Percentiles rank a stretch among this genome's conserved stretches.
Evolutionary conservation across 78 protist genomes (phyloP).

Genomic region (Carpediemonas membranifera): DNA sequence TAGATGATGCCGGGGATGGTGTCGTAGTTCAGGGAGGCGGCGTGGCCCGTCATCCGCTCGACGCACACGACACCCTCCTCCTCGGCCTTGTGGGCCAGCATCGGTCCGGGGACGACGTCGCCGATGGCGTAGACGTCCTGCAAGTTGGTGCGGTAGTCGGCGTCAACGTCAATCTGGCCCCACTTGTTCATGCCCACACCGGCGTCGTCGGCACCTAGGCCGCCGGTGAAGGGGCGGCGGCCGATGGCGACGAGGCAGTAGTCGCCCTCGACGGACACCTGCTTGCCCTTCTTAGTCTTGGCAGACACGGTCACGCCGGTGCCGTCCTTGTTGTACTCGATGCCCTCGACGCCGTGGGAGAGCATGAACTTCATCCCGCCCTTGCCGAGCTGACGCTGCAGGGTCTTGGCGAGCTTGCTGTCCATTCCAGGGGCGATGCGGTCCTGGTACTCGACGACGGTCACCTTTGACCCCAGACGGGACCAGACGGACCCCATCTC

Average conservation of each 20-base stretch:
- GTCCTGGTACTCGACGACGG: conserved; percentile 85
- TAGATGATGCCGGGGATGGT: conserved; percentile 94
- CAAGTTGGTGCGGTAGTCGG: conserved; percentile 58
- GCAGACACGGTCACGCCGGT: conserved; percentile 39
- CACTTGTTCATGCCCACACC: conserved; percentile 54
- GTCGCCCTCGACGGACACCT: background rate
- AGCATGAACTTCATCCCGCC: conserved; percentile 70
- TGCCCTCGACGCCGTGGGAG: background rate
- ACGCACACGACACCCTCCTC: conserved; percentile 58
- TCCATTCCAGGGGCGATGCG: conserved; percentile 65
- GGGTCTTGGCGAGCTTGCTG: conserved; percentile 3
- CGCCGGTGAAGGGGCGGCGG: conserved; percentile 73
- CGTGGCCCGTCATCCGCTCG: conserved; percentile 62
- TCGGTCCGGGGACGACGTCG: conserved; percentile 89
- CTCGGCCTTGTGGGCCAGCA: conserved; percentile 99
- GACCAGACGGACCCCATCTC: conserved; percentile 94
- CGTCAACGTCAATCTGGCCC: conserved; percentile 65
- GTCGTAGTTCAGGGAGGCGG: conserved; percentile 83
- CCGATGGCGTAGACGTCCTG: conserved; percentile 90
- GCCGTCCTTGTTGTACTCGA: background rate
- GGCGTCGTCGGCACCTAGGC: conserved; percentile 69
- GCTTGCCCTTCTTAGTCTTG: conserved; percentile 33
- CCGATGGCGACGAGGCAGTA: conserved; percentile 72
- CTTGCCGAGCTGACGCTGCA: conserved; percentile 59
- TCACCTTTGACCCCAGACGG: conserved; percentile 91